Evolutionary conservation across 176 grass and related monocot species (phyloP).

Genomic region (Neostapfia colusana): DNA sequence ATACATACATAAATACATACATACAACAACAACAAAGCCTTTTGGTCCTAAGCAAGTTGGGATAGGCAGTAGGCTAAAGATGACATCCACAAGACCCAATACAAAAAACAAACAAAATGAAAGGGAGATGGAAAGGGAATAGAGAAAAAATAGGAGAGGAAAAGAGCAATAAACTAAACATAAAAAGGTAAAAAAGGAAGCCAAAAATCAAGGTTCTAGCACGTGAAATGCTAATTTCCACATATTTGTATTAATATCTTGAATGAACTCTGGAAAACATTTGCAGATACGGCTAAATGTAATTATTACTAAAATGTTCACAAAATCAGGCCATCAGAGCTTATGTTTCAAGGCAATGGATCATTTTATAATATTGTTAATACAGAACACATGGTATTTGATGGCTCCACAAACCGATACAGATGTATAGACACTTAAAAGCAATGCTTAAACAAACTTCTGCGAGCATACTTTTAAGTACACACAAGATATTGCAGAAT

Average conservation of each 20-base stretch:
- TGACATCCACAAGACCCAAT: no score
- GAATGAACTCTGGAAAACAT: neutral
- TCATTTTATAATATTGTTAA: neutral
- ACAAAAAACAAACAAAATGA: no score
- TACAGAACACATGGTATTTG: neutral
- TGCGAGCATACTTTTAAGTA: neutral
- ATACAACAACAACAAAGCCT: no score
- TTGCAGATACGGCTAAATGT: constrained; percentile 11
- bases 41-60: no score
- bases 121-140: no score
- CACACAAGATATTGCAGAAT: constrained; percentile 12
- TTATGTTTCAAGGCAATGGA: neutral
- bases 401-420: neutral
- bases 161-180: no score
- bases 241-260: neutral
- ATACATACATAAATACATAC: neutral
- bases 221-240: no score
- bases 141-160: no score
- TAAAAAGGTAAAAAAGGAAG: no score
- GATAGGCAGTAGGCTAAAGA: no score
- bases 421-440: neutral
- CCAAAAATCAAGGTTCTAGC: no score
- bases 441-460: constrained; percentile 7
- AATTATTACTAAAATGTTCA: constrained; percentile 3
- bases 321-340: constrained; percentile 16